Conservation (phyloP, 2,329 filamentous ascomycete species). For the Penicillium occitanis region DNA sequence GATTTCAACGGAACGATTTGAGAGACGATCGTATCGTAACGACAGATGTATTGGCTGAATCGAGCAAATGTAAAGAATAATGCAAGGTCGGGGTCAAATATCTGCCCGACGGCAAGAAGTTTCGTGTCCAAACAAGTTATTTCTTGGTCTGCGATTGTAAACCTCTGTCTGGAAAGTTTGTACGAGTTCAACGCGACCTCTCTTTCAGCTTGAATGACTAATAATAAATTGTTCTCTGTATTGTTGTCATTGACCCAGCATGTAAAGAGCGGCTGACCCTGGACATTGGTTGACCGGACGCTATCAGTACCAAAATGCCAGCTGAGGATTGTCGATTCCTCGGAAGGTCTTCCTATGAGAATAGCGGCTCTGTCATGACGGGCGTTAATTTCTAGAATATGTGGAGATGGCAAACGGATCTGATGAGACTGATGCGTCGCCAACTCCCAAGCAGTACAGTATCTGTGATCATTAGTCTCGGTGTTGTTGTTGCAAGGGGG, state of each 20-base stretch:
- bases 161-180: conserved; percentile 7
- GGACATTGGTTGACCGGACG: conserved; percentile 7
- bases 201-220: background rate
- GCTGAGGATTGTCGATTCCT: background rate
- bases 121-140: conserved; percentile 1
- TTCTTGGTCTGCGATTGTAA: background rate
- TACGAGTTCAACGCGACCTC: background rate
- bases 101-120: background rate
- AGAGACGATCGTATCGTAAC: conserved; percentile 1
- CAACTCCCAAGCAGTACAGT: conserved; percentile 14
- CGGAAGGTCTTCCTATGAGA: background rate
- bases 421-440: background rate
- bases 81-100: background rate
- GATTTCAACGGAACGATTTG: conserved; percentile 5
- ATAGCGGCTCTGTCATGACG: background rate
- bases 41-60: conserved; percentile 9
- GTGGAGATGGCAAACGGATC: conserved; percentile 12
- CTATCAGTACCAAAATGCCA: conserved; percentile 13
- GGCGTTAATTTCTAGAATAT: conserved; percentile 10
- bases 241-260: background rate
- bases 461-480: conserved; percentile 8
- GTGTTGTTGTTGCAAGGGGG: background rate
- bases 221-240: background rate
- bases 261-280: background rate
- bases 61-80: background rate